These are phyloP conservation scores for Phytophthora multivora DNA, from an alignment of 352 stramenopile species.

Conservation along the genomic window DNA sequence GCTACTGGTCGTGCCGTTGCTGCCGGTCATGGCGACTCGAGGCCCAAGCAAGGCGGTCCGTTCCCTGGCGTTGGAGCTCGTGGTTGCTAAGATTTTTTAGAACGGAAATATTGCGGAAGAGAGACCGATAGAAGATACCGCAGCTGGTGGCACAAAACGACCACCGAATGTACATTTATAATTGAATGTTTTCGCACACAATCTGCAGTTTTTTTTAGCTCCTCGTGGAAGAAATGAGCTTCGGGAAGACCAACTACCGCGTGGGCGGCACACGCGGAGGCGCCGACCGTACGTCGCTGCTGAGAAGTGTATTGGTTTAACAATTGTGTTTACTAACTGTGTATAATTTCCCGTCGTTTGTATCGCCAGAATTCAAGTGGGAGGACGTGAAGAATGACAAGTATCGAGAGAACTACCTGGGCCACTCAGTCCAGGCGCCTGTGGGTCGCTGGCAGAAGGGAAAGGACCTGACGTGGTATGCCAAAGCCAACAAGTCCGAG, in stretches of 20 bases:
- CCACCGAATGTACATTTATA: background rate
- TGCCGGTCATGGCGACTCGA: constrained; percentile 39
- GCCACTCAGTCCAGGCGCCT: constrained; percentile 85
- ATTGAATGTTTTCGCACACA: constrained; percentile 6
- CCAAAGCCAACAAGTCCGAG: constrained; percentile 71
- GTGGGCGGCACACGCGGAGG: constrained; percentile 85
- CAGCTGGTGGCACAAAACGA: background rate
- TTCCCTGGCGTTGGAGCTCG: constrained; percentile 14
- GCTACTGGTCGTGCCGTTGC: constrained; percentile 28
- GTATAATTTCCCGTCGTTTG: constrained; percentile 1
- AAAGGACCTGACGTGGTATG: constrained; percentile 92
- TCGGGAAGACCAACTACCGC: constrained; percentile 88
- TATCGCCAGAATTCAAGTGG: constrained; percentile 88
- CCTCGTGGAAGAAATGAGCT: constrained; percentile 58
- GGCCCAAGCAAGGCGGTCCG: constrained; percentile 8
- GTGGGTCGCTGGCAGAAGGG: constrained; percentile 90
- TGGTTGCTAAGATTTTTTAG: constrained; percentile 20
- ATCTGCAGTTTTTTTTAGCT: constrained; percentile 8
- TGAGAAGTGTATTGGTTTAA: background rate
- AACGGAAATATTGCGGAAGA: constrained; percentile 11
- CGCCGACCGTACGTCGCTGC: constrained; percentile 74
- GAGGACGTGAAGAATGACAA: constrained; percentile 94
- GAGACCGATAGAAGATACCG: constrained; percentile 15
- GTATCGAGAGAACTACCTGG: constrained; percentile 92
- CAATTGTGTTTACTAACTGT: background rate